phyloP scores from a whole-genome alignment of 306 rosid genomes.

The Parietaria judaica region DNA sequence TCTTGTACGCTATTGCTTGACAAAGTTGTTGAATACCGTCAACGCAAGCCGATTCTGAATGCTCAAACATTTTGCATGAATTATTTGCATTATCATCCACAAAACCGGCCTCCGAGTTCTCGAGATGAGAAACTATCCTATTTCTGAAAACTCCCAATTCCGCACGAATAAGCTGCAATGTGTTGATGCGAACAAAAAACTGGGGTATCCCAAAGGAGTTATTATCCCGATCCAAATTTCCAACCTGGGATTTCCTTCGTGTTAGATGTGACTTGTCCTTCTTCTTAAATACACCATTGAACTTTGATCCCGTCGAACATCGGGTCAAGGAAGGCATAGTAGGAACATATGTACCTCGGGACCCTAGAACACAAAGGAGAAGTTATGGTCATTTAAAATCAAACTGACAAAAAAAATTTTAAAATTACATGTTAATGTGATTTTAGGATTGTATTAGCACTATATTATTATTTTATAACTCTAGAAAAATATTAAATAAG shows the following conservation, averaged over 20 bases:
- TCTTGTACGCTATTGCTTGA: slow-evolving; percentile 61
- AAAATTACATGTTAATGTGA: too few species aligned
- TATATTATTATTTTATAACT: too few species aligned
- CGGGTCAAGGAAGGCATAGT: slow-evolving; percentile 75
- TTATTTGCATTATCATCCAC: slow-evolving; percentile 31
- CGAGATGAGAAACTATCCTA: slow-evolving; percentile 53
- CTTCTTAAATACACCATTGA: slow-evolving; percentile 58
- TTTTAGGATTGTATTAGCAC: too few species aligned
- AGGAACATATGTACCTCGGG: slow-evolving; percentile 52
- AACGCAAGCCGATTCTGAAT: slow-evolving; percentile 45
- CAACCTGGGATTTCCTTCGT: slow-evolving; percentile 55
- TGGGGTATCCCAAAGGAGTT: slow-evolving; percentile 52
- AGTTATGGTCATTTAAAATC: slow-evolving; percentile 11
- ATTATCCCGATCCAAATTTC: slow-evolving; percentile 32
- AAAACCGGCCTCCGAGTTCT: slow-evolving; percentile 33
- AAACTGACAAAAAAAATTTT: neutral
- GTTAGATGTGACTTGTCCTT: slow-evolving; percentile 52
- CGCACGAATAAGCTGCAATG: slow-evolving; percentile 71
- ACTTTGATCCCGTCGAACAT: slow-evolving; percentile 65
- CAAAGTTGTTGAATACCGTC: slow-evolving; percentile 79
- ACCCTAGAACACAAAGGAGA: slow-evolving; percentile 40
- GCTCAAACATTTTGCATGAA: slow-evolving; percentile 53
- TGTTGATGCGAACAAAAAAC: slow-evolving; percentile 72
- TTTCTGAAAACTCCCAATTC: slow-evolving; percentile 65
- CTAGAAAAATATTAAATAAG: too few species aligned